Evolutionary conservation across 306 rosid species (phyloP).

Genomic region (Pterocarpus santalinus): DNA sequence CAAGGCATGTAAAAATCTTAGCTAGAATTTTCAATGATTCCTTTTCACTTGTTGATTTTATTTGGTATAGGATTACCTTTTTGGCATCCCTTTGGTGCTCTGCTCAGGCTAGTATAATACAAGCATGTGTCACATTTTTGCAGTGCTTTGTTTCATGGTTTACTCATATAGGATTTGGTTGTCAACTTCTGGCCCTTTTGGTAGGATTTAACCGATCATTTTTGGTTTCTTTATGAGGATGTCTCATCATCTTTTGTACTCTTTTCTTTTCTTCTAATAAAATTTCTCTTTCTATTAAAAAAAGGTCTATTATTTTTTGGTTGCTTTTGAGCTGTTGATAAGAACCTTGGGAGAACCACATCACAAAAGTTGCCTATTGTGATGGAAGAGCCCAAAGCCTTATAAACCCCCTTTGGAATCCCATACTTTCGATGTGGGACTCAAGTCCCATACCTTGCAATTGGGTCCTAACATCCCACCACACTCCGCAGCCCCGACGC

Average conservation of each 20-base stretch:
- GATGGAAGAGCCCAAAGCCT: no score
- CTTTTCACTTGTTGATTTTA: no score
- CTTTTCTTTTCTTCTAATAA: no score
- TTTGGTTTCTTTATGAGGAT: not conserved
- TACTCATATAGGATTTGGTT: not conserved
- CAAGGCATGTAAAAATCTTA: not conserved
- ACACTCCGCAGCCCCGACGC: no score
- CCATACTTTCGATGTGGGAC: no score
- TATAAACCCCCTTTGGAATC: no score
- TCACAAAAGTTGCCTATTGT: no score
- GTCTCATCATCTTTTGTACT: not conserved
- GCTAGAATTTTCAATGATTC: no score
- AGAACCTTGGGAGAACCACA: no score
- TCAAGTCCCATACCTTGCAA: no score
- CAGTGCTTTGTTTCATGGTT: not conserved
- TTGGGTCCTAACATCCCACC: no score
- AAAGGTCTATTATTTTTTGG: not conserved
- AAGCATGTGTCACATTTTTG: not conserved
- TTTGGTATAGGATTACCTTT: no score
- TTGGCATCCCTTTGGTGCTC: not conserved
- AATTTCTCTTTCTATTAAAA: not conserved
- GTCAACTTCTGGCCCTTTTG: not conserved
- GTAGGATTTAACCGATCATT: not conserved
- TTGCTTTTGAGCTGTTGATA: constrained; percentile 9
- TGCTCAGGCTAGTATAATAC: not conserved